A percentile compares a stretch with the other conserved stretches of the same genome.
Evolutionary conservation across 2,329 filamentous ascomycete genomes (phyloP).

Genomic region (Corynespora cassiicola): DNA sequence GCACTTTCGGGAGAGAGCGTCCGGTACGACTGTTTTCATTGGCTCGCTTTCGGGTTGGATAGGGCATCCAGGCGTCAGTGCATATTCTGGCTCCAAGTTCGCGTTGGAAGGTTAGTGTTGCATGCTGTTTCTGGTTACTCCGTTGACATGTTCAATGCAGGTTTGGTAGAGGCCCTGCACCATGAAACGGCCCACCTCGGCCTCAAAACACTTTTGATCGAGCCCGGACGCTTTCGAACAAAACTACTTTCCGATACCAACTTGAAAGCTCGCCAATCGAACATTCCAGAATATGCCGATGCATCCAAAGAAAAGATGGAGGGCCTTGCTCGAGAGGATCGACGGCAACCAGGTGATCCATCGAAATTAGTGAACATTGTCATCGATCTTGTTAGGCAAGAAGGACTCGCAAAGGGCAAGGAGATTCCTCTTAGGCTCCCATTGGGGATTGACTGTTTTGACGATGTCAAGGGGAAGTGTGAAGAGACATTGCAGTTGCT

Average conservation of each 20-base stretch:
- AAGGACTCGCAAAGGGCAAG: constrained; percentile 1
- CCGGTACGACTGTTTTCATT: constrained; percentile 4
- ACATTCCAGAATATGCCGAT: background rate
- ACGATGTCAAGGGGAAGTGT: constrained; percentile 56
- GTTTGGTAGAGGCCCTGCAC: constrained; percentile 1
- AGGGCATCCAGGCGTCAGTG: background rate
- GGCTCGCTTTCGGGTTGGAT: background rate
- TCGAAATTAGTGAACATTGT: constrained; percentile 31
- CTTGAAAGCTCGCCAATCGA: background rate
- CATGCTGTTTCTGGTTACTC: background rate
- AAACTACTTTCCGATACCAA: constrained; percentile 4
- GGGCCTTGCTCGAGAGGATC: constrained; percentile 3
- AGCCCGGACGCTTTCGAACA: constrained; percentile 5
- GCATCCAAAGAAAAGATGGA: constrained; percentile 2
- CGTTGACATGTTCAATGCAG: background rate
- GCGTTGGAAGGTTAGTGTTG: constrained; percentile 2
- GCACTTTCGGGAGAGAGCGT: constrained; percentile 1
- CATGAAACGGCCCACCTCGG: constrained; percentile 1
- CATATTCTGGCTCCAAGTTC: constrained; percentile 5
- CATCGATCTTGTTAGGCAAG: constrained; percentile 28
- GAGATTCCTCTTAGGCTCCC: constrained; percentile 2
- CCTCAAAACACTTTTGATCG: constrained; percentile 5
- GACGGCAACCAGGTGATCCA: constrained; percentile 8
- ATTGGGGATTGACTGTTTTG: constrained; percentile 1
- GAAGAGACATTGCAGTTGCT: constrained; percentile 71